These are phyloP conservation scores for Thyridium curvatum DNA, from an alignment of 2,329 filamentous ascomycete species.

Conservation along the genomic window DNA sequence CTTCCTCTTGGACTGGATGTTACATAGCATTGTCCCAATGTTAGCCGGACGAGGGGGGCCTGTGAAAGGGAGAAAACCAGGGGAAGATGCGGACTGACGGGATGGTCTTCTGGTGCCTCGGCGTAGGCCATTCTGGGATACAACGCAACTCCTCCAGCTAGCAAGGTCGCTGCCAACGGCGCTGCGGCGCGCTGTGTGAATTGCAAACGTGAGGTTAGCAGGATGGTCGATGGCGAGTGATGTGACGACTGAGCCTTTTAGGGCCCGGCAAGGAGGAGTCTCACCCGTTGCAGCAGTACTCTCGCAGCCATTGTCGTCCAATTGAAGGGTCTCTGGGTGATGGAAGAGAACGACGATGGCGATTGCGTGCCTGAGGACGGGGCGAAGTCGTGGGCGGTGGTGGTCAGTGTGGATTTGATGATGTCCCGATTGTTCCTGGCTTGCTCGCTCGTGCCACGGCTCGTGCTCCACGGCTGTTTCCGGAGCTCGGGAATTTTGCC, in stretches of 20 bases:
- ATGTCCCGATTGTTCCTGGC: not conserved
- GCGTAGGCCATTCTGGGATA: constrained; percentile 42
- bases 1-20: constrained; percentile 51
- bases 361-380: not conserved
- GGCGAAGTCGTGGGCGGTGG: constrained; percentile 2
- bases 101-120: constrained; percentile 35
- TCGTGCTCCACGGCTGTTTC: constrained; percentile 9
- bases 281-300: constrained; percentile 52
- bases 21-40: constrained; percentile 9
- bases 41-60: too few species aligned
- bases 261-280: constrained; percentile 7
- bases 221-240: not conserved
- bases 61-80: not conserved
- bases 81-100: constrained; percentile 11
- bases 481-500: constrained; percentile 5
- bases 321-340: constrained; percentile 28
- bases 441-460: constrained; percentile 2
- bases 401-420: constrained; percentile 4
- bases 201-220: constrained; percentile 9
- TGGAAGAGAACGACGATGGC: constrained; percentile 1
- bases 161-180: constrained; percentile 46
- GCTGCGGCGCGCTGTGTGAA: constrained; percentile 40
- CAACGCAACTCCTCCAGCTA: constrained; percentile 41
- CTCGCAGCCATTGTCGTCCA: constrained; percentile 53
- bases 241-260: constrained; percentile 5